Percentiles rank a stretch among this genome's conserved stretches.
phyloP scores from a whole-genome alignment of 306 rosid genomes.

The Dicorynia guianensis region DNA sequence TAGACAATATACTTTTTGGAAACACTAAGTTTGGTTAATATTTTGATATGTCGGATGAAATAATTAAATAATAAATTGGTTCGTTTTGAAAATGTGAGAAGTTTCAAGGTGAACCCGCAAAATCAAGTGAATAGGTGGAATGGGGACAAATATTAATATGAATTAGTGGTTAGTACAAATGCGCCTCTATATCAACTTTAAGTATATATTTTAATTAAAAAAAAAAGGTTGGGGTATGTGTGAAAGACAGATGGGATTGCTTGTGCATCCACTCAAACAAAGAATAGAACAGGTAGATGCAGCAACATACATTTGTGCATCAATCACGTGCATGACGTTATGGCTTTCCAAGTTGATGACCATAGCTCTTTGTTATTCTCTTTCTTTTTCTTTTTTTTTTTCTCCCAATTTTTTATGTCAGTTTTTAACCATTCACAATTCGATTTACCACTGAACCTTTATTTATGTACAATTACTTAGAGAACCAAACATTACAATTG shows the following conservation, averaged over 20 bases:
- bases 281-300: conserved; percentile 48
- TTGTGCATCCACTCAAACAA: conserved; percentile 60
- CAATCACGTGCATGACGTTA: conserved; percentile 56
- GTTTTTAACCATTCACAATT: neutral
- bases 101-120: conserved; percentile 41
- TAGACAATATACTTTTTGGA: neutral
- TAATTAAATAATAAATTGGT: conserved; percentile 30
- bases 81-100: conserved; percentile 12
- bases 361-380: neutral
- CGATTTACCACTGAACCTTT: neutral
- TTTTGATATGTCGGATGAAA: conserved; percentile 2
- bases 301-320: conserved; percentile 32
- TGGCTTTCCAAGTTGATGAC: conserved; percentile 14
- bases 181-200: conserved; percentile 30
- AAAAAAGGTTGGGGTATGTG: conserved; percentile 53
- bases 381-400: neutral
- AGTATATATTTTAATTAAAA: conserved; percentile 18
- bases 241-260: conserved; percentile 77
- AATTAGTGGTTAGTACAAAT: conserved; percentile 38
- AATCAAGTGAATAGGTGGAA: conserved; percentile 37
- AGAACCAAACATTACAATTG: neutral
- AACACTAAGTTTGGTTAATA: neutral
- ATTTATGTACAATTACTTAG: neutral
- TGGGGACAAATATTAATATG: conserved; percentile 28
- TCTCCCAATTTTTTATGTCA: too few species aligned